phyloP scores from a whole-genome alignment of 208 protist species.

The Naegleria gruberi region DNA sequence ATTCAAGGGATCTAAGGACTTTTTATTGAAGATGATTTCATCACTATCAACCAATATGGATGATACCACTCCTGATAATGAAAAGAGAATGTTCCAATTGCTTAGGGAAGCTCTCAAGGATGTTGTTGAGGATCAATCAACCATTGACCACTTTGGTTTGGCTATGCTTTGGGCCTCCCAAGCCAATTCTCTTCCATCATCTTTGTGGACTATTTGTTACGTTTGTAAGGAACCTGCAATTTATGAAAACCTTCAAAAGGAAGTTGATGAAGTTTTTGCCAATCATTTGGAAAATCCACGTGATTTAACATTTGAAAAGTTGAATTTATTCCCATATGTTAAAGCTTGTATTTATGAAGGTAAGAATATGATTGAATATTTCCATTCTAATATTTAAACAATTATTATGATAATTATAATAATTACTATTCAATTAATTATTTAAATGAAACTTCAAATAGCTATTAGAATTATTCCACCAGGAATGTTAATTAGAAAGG shows the following conservation, averaged over 20 bases:
- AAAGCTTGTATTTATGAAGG: background rate
- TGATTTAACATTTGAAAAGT: background rate
- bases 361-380: background rate
- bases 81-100: background rate
- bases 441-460: background rate
- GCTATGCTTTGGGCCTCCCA: slow-evolving; percentile 2
- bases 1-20: background rate
- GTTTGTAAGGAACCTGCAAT: background rate
- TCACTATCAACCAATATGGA: background rate
- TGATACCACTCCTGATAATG: background rate
- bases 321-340: background rate
- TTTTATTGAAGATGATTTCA: background rate
- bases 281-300: background rate
- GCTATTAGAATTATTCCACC: background rate
- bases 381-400: no score
- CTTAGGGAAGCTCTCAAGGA: background rate
- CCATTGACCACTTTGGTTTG: background rate
- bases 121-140: background rate
- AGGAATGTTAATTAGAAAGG: slow-evolving; percentile 14
- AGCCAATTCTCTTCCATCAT: background rate
- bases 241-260: background rate
- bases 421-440: no score
- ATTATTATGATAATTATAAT: no score
- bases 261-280: background rate
- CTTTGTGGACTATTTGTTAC: background rate